Evolutionary conservation across 139 green algal genomes (phyloP).

Genomic region (Picocystis salinarum): DNA sequence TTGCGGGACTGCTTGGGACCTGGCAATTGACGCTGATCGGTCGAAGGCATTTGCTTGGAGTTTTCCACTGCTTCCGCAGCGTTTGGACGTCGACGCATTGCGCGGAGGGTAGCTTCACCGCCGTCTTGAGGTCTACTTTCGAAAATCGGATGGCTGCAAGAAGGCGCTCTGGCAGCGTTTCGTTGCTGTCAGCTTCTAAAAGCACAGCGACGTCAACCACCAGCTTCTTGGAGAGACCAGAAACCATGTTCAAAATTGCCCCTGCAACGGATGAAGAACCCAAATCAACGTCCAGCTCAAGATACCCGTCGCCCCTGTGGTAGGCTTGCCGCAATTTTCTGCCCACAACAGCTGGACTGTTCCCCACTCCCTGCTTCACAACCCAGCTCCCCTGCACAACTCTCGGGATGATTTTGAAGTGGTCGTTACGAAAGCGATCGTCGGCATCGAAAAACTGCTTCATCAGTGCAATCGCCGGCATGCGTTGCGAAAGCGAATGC

Average conservation of each 20-base stretch:
- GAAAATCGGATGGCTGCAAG: too few relatives aligned
- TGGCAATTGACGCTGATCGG: too few relatives aligned
- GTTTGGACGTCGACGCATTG: too few relatives aligned
- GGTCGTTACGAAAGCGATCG: not conserved
- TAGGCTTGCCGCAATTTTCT: conserved; percentile 1
- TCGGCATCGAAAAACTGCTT: not conserved
- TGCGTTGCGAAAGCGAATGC: not conserved
- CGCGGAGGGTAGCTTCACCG: too few relatives aligned
- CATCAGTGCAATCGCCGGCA: not conserved
- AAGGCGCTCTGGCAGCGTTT: too few relatives aligned
- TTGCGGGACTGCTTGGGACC: too few relatives aligned
- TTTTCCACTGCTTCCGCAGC: too few relatives aligned
- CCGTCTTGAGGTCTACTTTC: too few relatives aligned
- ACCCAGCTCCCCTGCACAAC: conserved; percentile 1
- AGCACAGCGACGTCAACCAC: not conserved
- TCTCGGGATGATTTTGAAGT: not conserved
- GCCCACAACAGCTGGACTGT: conserved; percentile 1
- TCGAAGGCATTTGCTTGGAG: too few relatives aligned
- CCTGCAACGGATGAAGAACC: not conserved
- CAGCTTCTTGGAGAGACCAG: not conserved
- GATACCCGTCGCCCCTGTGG: not conserved
- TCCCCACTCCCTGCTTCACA: conserved; percentile 1
- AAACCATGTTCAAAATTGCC: not conserved
- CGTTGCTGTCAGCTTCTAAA: too few relatives aligned
- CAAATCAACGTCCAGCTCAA: conserved; percentile 1